Conservation (phyloP, 257 asterid genomes). For the Rubia yunnanensis region DNA sequence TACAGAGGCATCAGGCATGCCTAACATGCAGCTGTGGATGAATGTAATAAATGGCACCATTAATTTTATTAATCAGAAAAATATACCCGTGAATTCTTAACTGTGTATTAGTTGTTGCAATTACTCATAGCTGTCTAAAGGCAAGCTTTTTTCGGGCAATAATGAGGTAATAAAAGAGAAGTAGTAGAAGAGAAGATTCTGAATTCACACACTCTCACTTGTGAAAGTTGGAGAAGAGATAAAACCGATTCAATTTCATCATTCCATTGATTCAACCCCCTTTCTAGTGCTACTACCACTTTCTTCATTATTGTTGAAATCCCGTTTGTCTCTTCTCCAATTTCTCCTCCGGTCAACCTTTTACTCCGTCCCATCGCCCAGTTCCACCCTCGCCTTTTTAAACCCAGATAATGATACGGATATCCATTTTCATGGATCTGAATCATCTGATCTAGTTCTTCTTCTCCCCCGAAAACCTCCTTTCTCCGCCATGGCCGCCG, state of each 20-base stretch:
- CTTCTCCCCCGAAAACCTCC: not conserved
- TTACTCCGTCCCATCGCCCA: not conserved
- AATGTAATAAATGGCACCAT: not conserved
- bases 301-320: conserved; percentile 34
- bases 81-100: not conserved
- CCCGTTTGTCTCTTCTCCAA: conserved; percentile 30
- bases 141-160: not conserved
- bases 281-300: conserved; percentile 9
- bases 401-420: not conserved
- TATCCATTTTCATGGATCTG: conserved; percentile 34
- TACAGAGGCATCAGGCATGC: conserved; percentile 17
- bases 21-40: not conserved
- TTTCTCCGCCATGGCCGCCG: conserved; percentile 44
- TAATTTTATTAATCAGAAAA: not conserved
- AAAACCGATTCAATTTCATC: conserved; percentile 21
- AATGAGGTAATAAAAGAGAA: conserved; percentile 1
- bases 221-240: conserved; percentile 17
- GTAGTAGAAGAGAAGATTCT: conserved; percentile 32
- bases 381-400: not conserved
- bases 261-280: conserved; percentile 19
- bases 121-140: not conserved
- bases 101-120: not conserved
- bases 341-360: conserved; percentile 12
- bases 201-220: conserved; percentile 11
- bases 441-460: conserved; percentile 13